These are phyloP conservation scores for Neoboletus subvelutipes DNA, from an alignment of 768 basidiomycete genomes.

Conservation along the genomic window DNA sequence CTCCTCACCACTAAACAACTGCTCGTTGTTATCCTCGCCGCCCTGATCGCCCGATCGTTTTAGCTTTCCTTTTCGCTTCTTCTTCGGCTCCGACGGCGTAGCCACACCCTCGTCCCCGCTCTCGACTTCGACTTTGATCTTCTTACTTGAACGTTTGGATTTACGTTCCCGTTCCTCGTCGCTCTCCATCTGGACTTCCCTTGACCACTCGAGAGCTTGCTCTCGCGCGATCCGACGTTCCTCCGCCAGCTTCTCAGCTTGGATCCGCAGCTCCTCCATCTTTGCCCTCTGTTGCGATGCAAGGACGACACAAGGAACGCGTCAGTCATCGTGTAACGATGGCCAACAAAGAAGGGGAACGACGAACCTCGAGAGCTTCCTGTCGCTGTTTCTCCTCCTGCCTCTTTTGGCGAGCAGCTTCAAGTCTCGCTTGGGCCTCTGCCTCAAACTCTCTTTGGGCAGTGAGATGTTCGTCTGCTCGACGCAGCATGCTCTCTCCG, in stretches of 20 bases:
- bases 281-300: conserved; percentile 47
- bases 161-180: conserved; percentile 79
- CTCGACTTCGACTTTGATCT: conserved; percentile 50
- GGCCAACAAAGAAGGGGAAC: background rate
- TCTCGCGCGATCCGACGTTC: conserved; percentile 74
- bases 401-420: conserved; percentile 72
- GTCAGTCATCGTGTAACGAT: background rate
- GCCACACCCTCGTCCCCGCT: conserved; percentile 48
- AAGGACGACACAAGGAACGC: background rate
- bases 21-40: conserved; percentile 59
- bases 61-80: conserved; percentile 76
- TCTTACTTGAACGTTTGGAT: conserved; percentile 53
- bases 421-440: conserved; percentile 69
- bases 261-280: conserved; percentile 60
- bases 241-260: conserved; percentile 79
- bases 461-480: conserved; percentile 75
- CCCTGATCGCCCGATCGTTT: conserved; percentile 53
- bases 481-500: conserved; percentile 81
- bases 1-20: conserved; percentile 72
- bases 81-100: conserved; percentile 53
- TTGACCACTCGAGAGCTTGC: conserved; percentile 76
- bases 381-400: conserved; percentile 74
- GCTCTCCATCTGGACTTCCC: conserved; percentile 62
- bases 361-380: conserved; percentile 64
- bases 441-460: conserved; percentile 70